A percentile compares a stretch with the other conserved stretches of the same genome.
Evolutionary conservation across 495 filamentous ascomycete species (phyloP).

Genomic region (Talaromyces proteolyticus): DNA sequence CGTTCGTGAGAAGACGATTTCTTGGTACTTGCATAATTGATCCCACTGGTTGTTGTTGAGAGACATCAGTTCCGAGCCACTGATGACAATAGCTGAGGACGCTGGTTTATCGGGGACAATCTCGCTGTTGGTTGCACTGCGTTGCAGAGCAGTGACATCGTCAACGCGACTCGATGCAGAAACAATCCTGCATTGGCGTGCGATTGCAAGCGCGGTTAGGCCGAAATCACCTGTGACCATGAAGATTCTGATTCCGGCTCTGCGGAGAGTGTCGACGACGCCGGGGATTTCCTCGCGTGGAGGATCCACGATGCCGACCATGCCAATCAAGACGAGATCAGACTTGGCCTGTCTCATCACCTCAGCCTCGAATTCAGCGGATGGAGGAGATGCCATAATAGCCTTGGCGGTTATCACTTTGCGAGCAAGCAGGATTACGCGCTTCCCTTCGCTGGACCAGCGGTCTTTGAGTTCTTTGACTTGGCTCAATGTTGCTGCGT

Average conservation of each 20-base stretch:
- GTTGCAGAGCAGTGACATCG: conserved; percentile 14
- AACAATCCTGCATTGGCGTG: conserved; percentile 55
- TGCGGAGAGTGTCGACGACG: conserved; percentile 42
- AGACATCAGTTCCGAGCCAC: conserved; percentile 53
- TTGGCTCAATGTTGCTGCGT: conserved; percentile 20
- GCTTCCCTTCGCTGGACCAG: conserved; percentile 40
- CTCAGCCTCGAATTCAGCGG: conserved; percentile 40
- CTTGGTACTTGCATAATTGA: conserved; percentile 48
- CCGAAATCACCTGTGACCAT: conserved; percentile 70
- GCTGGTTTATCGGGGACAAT: not conserved
- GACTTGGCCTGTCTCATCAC: conserved; percentile 27
- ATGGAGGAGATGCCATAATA: conserved; percentile 14
- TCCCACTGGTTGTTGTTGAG: conserved; percentile 55
- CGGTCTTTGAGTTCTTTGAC: conserved; percentile 33
- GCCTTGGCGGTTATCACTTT: conserved; percentile 16
- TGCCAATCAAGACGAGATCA: conserved; percentile 41
- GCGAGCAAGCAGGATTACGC: conserved; percentile 45
- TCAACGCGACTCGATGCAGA: conserved; percentile 6
- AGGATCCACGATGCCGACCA: conserved; percentile 53
- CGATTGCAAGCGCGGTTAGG: conserved; percentile 64
- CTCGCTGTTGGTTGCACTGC: not conserved
- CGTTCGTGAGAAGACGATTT: conserved; percentile 66
- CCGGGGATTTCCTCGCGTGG: conserved; percentile 56
- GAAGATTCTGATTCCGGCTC: conserved; percentile 55
- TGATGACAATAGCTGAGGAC: conserved; percentile 15